Percentiles rank a stretch among this genome's conserved stretches.
Conservation (phyloP, 805 yeast genomes). For the Kluyveromyces nonfermentans region DNA sequence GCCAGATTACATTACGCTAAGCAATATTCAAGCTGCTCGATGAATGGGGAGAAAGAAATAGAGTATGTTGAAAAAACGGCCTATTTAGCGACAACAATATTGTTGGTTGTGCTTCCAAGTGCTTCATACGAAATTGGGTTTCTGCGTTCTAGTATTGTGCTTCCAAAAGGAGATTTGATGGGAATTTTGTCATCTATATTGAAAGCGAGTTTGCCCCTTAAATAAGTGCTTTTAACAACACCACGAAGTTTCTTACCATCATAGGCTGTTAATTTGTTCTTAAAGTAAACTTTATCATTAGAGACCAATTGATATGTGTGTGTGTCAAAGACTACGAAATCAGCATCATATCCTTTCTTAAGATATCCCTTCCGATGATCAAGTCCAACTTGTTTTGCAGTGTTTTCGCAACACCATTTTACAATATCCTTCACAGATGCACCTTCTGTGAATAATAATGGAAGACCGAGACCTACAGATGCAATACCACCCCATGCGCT, state of each 20-base stretch:
- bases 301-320: conserved; percentile 38
- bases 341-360: conserved; percentile 76
- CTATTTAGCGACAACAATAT: too few species aligned
- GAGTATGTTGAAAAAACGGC: too few species aligned
- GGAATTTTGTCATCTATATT: conserved; percentile 43
- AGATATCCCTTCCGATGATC: conserved; percentile 63
- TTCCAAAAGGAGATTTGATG: conserved; percentile 48
- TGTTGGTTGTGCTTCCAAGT: too few species aligned
- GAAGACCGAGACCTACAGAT: conserved; percentile 85
- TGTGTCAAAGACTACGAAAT: conserved; percentile 74
- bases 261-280: conserved; percentile 84
- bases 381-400: conserved; percentile 80
- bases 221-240: conserved; percentile 65
- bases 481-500: conserved; percentile 96
- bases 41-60: too few species aligned
- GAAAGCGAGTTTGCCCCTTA: conserved; percentile 68
- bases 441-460: conserved; percentile 72
- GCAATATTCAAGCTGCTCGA: too few species aligned
- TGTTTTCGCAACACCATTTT: conserved; percentile 72
- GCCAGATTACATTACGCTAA: too few species aligned
- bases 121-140: neutral
- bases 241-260: conserved; percentile 64
- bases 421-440: conserved; percentile 53
- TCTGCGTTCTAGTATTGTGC: conserved; percentile 53
- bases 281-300: conserved; percentile 56